Evolutionary conservation across 345 rosid species (phyloP).

Genomic region (Gossypium turneri): DNA sequence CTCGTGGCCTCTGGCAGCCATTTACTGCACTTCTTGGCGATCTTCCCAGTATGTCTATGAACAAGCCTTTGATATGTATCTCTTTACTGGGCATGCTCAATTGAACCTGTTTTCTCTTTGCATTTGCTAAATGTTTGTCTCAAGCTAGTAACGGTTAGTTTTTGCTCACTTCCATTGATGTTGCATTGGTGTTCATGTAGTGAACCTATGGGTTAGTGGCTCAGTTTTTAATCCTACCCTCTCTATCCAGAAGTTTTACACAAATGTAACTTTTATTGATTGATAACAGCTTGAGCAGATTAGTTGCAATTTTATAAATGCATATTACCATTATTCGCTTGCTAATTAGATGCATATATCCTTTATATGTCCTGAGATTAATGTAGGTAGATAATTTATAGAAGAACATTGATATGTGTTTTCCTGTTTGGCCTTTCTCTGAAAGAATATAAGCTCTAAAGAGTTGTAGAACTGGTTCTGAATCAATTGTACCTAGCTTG

Average conservation of each 20-base stretch:
- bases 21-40: constrained; percentile 75
- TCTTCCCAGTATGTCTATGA: constrained; percentile 44
- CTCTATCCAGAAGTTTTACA: background rate
- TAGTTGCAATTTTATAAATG: background rate
- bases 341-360: background rate
- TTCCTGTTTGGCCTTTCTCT: background rate
- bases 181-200: background rate
- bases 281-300: background rate
- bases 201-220: background rate
- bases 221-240: constrained; percentile 3
- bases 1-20: constrained; percentile 97
- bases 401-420: background rate
- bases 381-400: background rate
- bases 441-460: background rate
- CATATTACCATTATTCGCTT: background rate
- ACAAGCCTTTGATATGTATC: background rate
- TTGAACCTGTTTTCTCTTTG: background rate
- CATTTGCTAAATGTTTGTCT: background rate
- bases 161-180: background rate
- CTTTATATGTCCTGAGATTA: background rate
- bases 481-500: background rate
- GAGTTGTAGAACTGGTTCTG: background rate
- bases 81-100: background rate
- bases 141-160: background rate
- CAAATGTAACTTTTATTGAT: background rate